phyloP scores from a whole-genome alignment of 2,329 filamentous ascomycete genomes.

The Ophiognomonia clavigignenti-juglandacearum region DNA sequence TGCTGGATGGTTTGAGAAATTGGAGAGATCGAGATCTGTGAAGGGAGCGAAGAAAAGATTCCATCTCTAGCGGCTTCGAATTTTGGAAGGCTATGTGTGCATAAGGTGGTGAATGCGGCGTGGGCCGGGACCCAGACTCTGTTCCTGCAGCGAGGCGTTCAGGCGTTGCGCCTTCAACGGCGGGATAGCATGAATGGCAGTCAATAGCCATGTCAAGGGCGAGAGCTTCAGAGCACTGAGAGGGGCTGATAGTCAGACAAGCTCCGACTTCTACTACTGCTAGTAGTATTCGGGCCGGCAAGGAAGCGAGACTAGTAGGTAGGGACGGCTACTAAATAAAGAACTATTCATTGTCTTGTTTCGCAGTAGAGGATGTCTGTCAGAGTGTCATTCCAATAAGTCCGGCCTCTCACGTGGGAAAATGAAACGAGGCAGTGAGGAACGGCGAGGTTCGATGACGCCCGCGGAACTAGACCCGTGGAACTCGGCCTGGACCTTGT shows the following conservation, averaged over 20 bases:
- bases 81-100: no score
- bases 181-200: not conserved
- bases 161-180: not conserved
- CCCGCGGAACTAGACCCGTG: not conserved
- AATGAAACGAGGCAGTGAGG: not conserved
- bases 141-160: not conserved
- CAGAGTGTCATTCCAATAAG: not conserved
- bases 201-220: not conserved
- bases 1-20: not conserved
- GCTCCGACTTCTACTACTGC: no score
- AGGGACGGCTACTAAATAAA: no score
- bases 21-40: no score
- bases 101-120: no score
- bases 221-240: no score
- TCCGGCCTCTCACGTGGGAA: not conserved
- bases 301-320: no score
- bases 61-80: no score
- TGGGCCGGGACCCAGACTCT: not conserved
- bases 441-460: not conserved
- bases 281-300: no score
- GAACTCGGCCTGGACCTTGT: not conserved
- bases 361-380: not conserved
- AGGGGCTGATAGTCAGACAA: not conserved
- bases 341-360: not conserved
- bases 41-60: no score